These are phyloP conservation scores for Mallotus nudiflorus DNA, from an alignment of 345 rosid genomes.

Conservation along the genomic window DNA sequence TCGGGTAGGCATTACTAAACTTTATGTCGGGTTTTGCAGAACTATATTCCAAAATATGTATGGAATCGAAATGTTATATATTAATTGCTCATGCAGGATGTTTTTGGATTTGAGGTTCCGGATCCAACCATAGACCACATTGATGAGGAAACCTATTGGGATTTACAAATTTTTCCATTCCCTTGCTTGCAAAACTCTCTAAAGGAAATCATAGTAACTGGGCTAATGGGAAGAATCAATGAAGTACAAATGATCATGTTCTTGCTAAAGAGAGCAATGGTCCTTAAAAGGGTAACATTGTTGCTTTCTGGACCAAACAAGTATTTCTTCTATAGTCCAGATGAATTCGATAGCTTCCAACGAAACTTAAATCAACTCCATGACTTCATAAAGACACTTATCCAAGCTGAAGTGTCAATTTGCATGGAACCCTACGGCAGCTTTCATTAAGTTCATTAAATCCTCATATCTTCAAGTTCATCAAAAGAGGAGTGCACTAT, in stretches of 20 bases:
- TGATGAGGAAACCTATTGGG: slow-evolving; percentile 21
- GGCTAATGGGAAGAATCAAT: slow-evolving; percentile 16
- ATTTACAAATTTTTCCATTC: slow-evolving; percentile 15
- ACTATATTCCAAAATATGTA: background rate
- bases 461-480: background rate
- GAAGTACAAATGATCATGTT: slow-evolving; percentile 12
- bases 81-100: slow-evolving; percentile 4
- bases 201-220: slow-evolving; percentile 12
- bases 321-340: background rate
- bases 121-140: background rate
- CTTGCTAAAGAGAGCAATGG: slow-evolving; percentile 15
- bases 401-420: background rate
- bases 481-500: background rate
- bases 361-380: background rate
- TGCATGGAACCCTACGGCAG: background rate
- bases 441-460: background rate
- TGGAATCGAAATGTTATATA: background rate
- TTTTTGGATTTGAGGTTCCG: background rate
- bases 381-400: background rate
- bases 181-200: slow-evolving; percentile 20
- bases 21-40: background rate
- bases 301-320: background rate
- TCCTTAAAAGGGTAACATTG: slow-evolving; percentile 12
- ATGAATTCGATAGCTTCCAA: background rate
- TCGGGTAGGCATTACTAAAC: slow-evolving; percentile 2